phyloP scores from a whole-genome alignment of 345 rosid species.

The Ceriops tagal region DNA sequence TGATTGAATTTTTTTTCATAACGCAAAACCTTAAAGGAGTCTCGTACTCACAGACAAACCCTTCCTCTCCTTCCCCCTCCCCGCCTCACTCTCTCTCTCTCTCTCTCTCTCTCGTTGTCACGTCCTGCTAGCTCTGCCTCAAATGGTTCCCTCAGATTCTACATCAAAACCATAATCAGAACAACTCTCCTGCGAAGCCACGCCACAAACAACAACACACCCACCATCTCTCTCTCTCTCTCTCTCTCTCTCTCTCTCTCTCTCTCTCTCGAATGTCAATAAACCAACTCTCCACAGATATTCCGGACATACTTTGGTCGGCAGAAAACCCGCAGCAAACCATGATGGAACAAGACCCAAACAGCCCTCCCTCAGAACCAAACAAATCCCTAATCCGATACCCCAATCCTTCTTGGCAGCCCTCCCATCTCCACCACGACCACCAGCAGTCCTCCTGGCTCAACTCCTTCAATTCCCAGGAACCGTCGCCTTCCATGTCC shows the following conservation, averaged over 20 bases:
- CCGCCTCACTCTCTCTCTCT: background rate
- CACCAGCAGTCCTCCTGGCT: constrained; percentile 10
- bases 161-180: constrained; percentile 29
- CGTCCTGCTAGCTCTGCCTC: constrained; percentile 9
- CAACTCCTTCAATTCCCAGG: background rate
- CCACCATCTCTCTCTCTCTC: background rate
- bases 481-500: constrained; percentile 5
- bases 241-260: background rate
- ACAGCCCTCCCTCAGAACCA: constrained; percentile 2
- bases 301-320: constrained; percentile 41
- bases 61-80: background rate
- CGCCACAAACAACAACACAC: background rate
- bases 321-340: constrained; percentile 24
- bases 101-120: constrained; percentile 13
- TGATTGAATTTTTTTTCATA: constrained; percentile 20
- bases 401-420: constrained; percentile 1
- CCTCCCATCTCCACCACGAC: constrained; percentile 7
- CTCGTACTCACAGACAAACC: constrained; percentile 12
- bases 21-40: constrained; percentile 29
- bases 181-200: constrained; percentile 11
- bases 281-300: constrained; percentile 46
- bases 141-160: constrained; percentile 31
- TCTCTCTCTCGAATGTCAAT: constrained; percentile 36
- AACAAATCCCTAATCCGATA: background rate
- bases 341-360: constrained; percentile 18